Conservation (phyloP, 306 rosid species). For the Pyrus pyrifolia region DNA sequence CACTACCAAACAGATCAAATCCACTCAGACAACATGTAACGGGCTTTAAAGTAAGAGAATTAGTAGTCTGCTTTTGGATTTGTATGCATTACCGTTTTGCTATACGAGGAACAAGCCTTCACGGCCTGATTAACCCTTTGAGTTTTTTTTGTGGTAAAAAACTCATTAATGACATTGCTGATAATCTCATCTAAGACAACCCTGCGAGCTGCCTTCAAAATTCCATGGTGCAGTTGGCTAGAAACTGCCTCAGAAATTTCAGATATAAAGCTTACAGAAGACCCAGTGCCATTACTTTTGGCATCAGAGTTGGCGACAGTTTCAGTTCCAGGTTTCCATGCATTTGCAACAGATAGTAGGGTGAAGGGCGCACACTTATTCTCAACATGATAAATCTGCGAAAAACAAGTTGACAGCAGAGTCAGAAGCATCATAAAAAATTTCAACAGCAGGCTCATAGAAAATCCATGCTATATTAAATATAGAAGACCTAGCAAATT, state of each 20-base stretch:
- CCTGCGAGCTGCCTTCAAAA: slow-evolving; percentile 82
- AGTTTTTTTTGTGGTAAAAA: slow-evolving; percentile 46
- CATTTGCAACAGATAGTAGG: slow-evolving; percentile 49
- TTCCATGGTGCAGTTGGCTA: slow-evolving; percentile 61
- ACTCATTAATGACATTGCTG: slow-evolving; percentile 61
- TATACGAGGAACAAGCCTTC: slow-evolving; percentile 25
- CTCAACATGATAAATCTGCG: slow-evolving; percentile 68
- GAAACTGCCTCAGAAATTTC: slow-evolving; percentile 74
- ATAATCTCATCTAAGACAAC: slow-evolving; percentile 86
- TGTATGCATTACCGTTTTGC: slow-evolving; percentile 39
- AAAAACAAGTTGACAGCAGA: slow-evolving; percentile 13
- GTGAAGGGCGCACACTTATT: slow-evolving; percentile 40
- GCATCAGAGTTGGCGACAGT: slow-evolving; percentile 33
- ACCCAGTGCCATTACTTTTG: slow-evolving; percentile 31
- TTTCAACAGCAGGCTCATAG: not conserved
- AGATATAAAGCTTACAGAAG: slow-evolving; percentile 32
- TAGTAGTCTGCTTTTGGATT: slow-evolving; percentile 9
- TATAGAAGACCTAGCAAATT: not conserved
- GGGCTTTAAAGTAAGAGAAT: not conserved
- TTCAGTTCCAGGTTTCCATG: slow-evolving; percentile 44
- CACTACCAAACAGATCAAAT: not conserved
- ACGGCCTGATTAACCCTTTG: slow-evolving; percentile 33
- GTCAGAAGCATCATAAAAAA: not conserved
- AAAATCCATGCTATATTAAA: not conserved
- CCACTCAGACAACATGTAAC: no score